These are phyloP conservation scores for Pontederia crassipes DNA, from an alignment of 176 grass and related monocot species.

Conservation along the genomic window DNA sequence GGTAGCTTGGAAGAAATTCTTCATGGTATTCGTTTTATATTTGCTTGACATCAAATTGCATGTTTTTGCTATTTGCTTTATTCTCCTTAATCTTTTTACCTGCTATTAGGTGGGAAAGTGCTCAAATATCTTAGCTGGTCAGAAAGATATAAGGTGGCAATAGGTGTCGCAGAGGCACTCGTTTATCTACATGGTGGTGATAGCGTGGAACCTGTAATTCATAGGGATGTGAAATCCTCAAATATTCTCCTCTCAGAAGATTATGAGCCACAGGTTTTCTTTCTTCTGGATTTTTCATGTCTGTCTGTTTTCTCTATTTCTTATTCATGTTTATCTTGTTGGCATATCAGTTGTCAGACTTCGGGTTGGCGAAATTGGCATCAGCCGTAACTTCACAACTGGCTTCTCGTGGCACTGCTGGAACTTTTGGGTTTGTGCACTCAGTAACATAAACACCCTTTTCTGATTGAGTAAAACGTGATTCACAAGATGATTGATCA, in stretches of 20 bases:
- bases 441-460: neutral
- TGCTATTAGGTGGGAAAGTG: slow-evolving; percentile 43
- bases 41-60: neutral
- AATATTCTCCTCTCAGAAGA: slow-evolving; percentile 72
- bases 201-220: slow-evolving; percentile 50
- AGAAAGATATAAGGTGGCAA: slow-evolving; percentile 64
- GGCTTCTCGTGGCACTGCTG: slow-evolving; percentile 66
- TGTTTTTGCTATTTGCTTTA: neutral
- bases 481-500: neutral
- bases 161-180: slow-evolving; percentile 58
- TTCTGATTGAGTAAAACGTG: neutral
- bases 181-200: slow-evolving; percentile 56
- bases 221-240: slow-evolving; percentile 91
- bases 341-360: slow-evolving; percentile 68
- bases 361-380: slow-evolving; percentile 78
- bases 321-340: slow-evolving; percentile 15
- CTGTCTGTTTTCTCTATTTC: neutral
- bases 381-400: slow-evolving; percentile 39
- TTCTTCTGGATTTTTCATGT: neutral
- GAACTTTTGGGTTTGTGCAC: slow-evolving; percentile 71
- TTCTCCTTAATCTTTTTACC: neutral
- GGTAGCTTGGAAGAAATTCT: slow-evolving; percentile 82
- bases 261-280: slow-evolving; percentile 63
- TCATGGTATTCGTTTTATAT: slow-evolving; percentile 41
- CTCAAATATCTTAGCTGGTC: slow-evolving; percentile 60